Conservation (phyloP, 2,329 filamentous ascomycete genomes). For the Alternaria alternata region DNA sequence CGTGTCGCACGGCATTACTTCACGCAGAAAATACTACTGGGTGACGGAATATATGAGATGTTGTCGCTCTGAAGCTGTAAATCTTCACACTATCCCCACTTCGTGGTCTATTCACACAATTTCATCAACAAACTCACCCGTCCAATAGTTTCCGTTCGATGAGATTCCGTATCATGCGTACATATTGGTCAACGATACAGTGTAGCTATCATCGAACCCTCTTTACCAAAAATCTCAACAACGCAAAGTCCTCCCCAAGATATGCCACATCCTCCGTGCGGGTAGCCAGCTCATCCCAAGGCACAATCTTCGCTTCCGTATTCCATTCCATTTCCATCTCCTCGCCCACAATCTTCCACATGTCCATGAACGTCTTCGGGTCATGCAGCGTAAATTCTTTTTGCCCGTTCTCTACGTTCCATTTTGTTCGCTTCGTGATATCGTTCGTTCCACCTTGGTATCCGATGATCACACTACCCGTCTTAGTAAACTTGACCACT, state of each 20-base stretch:
- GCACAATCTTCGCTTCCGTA: neutral
- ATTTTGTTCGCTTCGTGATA: neutral
- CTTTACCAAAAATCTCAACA: neutral
- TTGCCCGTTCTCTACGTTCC: neutral
- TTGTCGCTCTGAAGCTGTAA: neutral
- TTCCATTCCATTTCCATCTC: neutral
- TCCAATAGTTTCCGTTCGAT: neutral
- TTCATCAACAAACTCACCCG: neutral
- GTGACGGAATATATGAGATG: neutral
- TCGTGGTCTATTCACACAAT: neutral
- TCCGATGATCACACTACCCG: neutral
- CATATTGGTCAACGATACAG: neutral
- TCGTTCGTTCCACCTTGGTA: neutral
- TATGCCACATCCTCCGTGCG: neutral
- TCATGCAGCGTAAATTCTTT: neutral
- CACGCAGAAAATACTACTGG: neutral
- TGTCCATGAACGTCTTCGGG: neutral
- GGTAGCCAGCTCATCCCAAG: neutral
- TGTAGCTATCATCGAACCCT: neutral
- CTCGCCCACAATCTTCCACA: neutral
- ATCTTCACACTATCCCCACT: neutral
- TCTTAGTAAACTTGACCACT: no score
- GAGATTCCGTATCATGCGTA: neutral
- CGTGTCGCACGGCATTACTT: neutral
- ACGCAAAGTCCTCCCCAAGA: neutral